A percentile compares a stretch with the other conserved stretches of the same genome.
Evolutionary conservation across 2,329 filamentous ascomycete genomes (phyloP).

Genomic region (Tolypocladium sp.): DNA sequence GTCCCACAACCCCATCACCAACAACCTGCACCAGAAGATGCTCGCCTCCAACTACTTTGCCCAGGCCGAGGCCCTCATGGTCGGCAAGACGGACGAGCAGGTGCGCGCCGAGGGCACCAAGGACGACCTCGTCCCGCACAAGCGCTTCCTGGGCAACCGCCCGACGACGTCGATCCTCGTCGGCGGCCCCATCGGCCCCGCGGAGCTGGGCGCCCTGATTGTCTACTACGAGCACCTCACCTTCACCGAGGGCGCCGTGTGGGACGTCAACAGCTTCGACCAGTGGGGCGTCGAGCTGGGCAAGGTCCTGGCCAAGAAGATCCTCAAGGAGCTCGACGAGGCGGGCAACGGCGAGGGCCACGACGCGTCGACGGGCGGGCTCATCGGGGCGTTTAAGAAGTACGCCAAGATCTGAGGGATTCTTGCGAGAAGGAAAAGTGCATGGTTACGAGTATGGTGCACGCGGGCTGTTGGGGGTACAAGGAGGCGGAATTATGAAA

Average conservation of each 20-base stretch:
- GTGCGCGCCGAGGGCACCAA: slow-evolving; percentile 67
- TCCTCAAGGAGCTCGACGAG: slow-evolving; percentile 75
- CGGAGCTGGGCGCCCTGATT: slow-evolving; percentile 87
- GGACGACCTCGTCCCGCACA: slow-evolving; percentile 82
- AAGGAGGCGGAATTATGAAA: neutral
- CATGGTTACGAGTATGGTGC: neutral
- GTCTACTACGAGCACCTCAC: slow-evolving; percentile 99
- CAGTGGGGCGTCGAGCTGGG: slow-evolving; percentile 99
- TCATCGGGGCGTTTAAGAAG: slow-evolving; percentile 91
- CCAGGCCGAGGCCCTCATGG: slow-evolving; percentile 83
- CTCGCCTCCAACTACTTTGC: slow-evolving; percentile 87
- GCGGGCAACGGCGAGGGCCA: slow-evolving; percentile 63
- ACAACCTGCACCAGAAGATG: slow-evolving; percentile 95
- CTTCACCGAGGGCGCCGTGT: slow-evolving; percentile 93
- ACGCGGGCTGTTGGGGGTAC: neutral
- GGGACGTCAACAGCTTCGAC: slow-evolving; percentile 99
- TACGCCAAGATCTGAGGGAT: slow-evolving; percentile 38
- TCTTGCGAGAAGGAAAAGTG: neutral
- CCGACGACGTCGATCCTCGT: slow-evolving; percentile 90
- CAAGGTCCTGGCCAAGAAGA: slow-evolving; percentile 92
- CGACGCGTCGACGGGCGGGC: slow-evolving; percentile 78
- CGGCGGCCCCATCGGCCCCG: slow-evolving; percentile 86
- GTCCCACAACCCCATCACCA: slow-evolving; percentile 90
- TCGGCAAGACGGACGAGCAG: slow-evolving; percentile 76
- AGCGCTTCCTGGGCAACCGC: slow-evolving; percentile 96